phyloP scores from a whole-genome alignment of 257 asterid species.

The Gentiana dahurica region DNA sequence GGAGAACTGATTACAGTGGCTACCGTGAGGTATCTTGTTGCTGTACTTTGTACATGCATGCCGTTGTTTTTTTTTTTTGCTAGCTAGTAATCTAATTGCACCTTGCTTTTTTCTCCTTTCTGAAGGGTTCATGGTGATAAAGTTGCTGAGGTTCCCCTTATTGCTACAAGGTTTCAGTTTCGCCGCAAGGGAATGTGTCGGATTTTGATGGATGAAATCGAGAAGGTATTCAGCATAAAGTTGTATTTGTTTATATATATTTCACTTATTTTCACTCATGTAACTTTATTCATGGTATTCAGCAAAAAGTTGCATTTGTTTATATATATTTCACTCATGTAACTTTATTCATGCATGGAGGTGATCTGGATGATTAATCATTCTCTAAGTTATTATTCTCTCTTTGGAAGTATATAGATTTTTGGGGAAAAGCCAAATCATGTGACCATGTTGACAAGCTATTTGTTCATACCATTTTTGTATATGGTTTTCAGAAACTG shows the following conservation, averaged over 20 bases:
- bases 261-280: not conserved
- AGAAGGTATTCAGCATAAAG: slow-evolving; percentile 40
- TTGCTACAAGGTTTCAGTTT: slow-evolving; percentile 74
- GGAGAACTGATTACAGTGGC: slow-evolving; percentile 71
- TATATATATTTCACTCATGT: not conserved
- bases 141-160: slow-evolving; percentile 88
- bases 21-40: slow-evolving; percentile 49
- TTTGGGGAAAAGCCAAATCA: not conserved
- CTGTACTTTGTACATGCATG: slow-evolving; percentile 7
- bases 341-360: not conserved
- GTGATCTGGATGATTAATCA: too few relatives aligned
- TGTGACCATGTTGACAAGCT: not conserved
- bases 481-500: slow-evolving; percentile 38
- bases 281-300: slow-evolving; percentile 23
- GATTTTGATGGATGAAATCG: slow-evolving; percentile 74
- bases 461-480: slow-evolving; percentile 2
- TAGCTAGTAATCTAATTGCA: slow-evolving; percentile 4
- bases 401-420: not conserved
- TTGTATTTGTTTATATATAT: not conserved
- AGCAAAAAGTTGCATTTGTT: not conserved
- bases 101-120: slow-evolving; percentile 5
- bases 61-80: slow-evolving; percentile 2
- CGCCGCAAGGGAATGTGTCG: slow-evolving; percentile 96
- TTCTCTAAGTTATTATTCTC: not conserved
- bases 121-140: slow-evolving; percentile 66